Base-by-base conservation (phyloP, 1,284 basidiomycete genomes). In the Ganoderma meredithae region DNA sequence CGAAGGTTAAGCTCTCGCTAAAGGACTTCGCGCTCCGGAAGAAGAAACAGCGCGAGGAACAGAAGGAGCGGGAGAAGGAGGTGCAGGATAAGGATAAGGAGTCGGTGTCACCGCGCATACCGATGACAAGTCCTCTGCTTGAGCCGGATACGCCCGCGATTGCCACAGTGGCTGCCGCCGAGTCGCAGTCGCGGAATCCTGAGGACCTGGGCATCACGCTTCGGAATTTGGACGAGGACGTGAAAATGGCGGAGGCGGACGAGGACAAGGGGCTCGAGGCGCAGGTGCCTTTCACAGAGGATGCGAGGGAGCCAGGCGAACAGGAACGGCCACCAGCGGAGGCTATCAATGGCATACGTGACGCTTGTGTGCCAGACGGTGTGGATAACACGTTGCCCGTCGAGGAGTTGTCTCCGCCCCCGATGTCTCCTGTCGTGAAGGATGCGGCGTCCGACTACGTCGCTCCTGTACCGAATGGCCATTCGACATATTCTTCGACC, bases 1-100 rank as follows among this genome's bases (percentile, higher is more conserved):
- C 77, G 31, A 81, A 81, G 69, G 78, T 80, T 60, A 81, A 81
- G 75, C 61, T 80, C 60, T 79, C 80, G n/a, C 67, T 81, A 67
- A 79, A 78, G 69, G 80, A 81, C 71, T 82, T 81, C 60, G 74
- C 76, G 40, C 60, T 78, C 69, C 74, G 81, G 59, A 82, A 80
- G 76, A 77, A 76, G 79, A 78, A 79, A 73, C 75, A 79, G 72
- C 74, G 78, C 44, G 80, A 80, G 71, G 47, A 49, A 64, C 59
- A 59, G 52, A 52, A 58, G 60, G 60, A 67, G 60, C 60, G 66
- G 60, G 65, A 69, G 69, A 63, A 67, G 64, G 68, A 63, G 67
- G 19, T 52, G 19, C 19, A 47, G 44, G 44, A 22, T 4, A n/a
- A 44, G 43, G 1, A 43, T 12, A 19, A 19, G 49, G n/a, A 17